phyloP scores from a whole-genome alignment of 805 yeast species.

The Candida rishiriensis region DNA sequence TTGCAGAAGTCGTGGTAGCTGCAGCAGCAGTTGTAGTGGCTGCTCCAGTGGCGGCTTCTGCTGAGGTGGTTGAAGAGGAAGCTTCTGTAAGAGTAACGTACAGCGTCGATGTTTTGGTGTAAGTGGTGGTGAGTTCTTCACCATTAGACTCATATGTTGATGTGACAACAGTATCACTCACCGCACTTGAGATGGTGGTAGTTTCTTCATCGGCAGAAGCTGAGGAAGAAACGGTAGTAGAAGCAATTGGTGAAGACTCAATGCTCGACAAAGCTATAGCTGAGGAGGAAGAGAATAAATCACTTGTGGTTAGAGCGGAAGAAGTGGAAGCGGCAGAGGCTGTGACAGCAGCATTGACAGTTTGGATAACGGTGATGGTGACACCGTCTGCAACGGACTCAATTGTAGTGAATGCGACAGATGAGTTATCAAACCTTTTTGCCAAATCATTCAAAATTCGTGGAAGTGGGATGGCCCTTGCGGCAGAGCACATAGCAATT shows the following conservation, averaged over 20 bases:
- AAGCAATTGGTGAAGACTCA: background rate
- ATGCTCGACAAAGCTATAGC: conserved; percentile 3
- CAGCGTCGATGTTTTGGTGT: conserved; percentile 17
- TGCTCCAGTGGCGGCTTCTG: conserved; percentile 7
- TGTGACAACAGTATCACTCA: conserved; percentile 13
- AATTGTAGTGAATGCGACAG: conserved; percentile 1
- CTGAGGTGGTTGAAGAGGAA: conserved; percentile 3
- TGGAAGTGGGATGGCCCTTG: conserved; percentile 17
- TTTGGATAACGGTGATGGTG: conserved; percentile 1
- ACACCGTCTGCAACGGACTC: background rate
- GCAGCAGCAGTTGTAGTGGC: conserved; percentile 7
- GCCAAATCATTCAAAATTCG: conserved; percentile 16
- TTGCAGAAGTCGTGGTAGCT: conserved; percentile 5
- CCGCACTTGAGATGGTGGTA: conserved; percentile 15
- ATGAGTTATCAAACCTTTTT: conserved; percentile 24
- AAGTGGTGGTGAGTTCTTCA: conserved; percentile 15
- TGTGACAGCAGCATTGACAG: background rate
- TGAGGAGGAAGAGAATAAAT: conserved; percentile 4
- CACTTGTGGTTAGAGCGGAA: background rate
- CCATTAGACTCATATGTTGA: conserved; percentile 16
- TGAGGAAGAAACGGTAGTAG: conserved; percentile 5
- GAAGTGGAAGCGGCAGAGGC: background rate
- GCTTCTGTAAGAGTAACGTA: conserved; percentile 12
- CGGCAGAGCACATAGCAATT: conserved; percentile 10
- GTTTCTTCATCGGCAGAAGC: conserved; percentile 12